Base-by-base conservation (phyloP, 208 protist species). In the Balamuthia mandrillaris region DNA sequence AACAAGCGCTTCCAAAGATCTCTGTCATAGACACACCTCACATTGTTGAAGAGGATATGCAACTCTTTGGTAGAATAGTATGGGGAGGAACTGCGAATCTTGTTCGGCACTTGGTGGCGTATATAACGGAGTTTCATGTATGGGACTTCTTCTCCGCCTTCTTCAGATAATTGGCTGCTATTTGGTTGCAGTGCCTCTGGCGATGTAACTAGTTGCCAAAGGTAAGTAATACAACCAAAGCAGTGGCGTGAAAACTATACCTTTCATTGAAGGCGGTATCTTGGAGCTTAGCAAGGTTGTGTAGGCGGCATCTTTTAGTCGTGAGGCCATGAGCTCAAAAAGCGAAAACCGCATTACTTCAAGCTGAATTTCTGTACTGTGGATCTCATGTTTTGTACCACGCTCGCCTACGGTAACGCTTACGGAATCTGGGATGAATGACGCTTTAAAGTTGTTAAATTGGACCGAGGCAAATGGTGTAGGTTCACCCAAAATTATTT, bases 1-100 rank as follows among this genome's bases (percentile, higher is more conserved):
- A 61, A 49, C 6, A 81, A 31, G 31, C 72, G 72, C 72, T 81
- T 81, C 72, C 72, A 81, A 16, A 81, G 45, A n/a, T 81, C 72
- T 18, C 72, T 27, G 45, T 81, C 72, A 33, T 56, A 78, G 21
- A 78, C 21, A 14, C 52, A 24, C 45, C 41, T 41, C 39, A 72
- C 63, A 24, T 41, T 41, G 24, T 72, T 72, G 63, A 72, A 72
- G 24, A 51, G 63, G 10, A 72, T n/a, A 10, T 72, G n/a, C 24
- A 72, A 35, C 39, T 72, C 63, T 24, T 72, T 72, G 18, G 63
- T 72, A n/a, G 63, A 72, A 24, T 72, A 72, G 63, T 72, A 72
- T 7, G 31, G 24, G 14, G 63, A 72, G 63, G 16, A 51, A n/a
- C 33, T 35, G 10, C 39, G 6, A 21, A 12, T 49, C 63, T 72